These are phyloP conservation scores for Clonostachys chloroleuca DNA, from an alignment of 2,329 filamentous ascomycete species.

Conservation along the genomic window DNA sequence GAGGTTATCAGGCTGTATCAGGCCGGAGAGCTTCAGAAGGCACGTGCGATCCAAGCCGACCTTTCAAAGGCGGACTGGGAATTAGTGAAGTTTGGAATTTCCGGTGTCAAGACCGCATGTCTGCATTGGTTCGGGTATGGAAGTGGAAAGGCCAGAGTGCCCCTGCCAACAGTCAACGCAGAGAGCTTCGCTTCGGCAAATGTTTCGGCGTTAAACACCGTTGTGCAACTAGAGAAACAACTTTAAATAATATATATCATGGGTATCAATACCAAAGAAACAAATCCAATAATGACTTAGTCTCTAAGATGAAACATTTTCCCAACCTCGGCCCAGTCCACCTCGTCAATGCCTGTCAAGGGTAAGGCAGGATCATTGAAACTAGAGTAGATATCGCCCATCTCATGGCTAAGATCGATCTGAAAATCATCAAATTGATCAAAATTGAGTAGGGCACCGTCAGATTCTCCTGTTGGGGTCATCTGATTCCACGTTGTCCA, in stretches of 20 bases:
- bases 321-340: slow-evolving; percentile 18
- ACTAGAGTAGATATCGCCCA: slow-evolving; percentile 17
- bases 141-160: not conserved
- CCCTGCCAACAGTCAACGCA: not conserved
- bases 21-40: slow-evolving; percentile 52
- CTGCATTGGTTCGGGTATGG: not conserved
- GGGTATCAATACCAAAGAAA: no score
- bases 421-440: slow-evolving; percentile 10
- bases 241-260: not conserved
- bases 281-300: no score
- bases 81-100: slow-evolving; percentile 66
- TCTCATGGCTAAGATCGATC: slow-evolving; percentile 13
- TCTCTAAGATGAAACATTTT: slow-evolving; percentile 13
- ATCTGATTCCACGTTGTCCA: slow-evolving; percentile 1
- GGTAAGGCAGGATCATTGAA: slow-evolving; percentile 19
- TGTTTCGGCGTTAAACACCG: not conserved
- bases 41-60: slow-evolving; percentile 59
- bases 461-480: slow-evolving; percentile 1
- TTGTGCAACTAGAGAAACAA: not conserved
- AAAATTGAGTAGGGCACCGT: slow-evolving; percentile 5
- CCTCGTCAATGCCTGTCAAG: slow-evolving; percentile 18
- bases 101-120: slow-evolving; percentile 58
- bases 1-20: slow-evolving; percentile 56
- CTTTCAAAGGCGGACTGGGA: slow-evolving; percentile 69
- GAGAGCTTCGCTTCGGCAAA: not conserved